These are phyloP conservation scores for Amaranthus hypochondriacus DNA, from an alignment of 148 eudicot species.

Conservation along the genomic window DNA sequence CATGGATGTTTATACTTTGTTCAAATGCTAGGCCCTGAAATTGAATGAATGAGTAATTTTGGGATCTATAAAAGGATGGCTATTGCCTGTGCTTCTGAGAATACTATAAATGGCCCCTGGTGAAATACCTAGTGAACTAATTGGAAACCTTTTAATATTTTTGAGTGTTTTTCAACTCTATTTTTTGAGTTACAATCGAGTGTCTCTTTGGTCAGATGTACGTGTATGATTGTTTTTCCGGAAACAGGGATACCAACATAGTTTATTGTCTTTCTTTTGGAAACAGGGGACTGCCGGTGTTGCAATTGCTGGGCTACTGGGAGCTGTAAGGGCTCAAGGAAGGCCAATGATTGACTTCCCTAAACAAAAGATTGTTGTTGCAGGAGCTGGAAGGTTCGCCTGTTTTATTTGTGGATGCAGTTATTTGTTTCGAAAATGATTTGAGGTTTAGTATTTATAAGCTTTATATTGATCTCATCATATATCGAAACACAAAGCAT, in stretches of 20 bases:
- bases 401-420: slow-evolving; percentile 5
- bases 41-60: too few relatives aligned
- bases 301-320: slow-evolving; percentile 96
- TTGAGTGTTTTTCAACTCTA: background rate
- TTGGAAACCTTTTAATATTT: background rate
- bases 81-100: background rate
- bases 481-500: too few relatives aligned
- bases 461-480: background rate
- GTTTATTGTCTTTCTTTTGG: slow-evolving; percentile 17
- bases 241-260: slow-evolving; percentile 57
- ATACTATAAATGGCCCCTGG: background rate
- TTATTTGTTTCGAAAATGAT: background rate
- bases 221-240: slow-evolving; percentile 14
- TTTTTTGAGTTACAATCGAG: background rate
- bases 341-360: slow-evolving; percentile 95
- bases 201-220: background rate
- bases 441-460: background rate
- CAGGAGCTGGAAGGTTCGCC: slow-evolving; percentile 96
- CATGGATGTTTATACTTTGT: too few relatives aligned
- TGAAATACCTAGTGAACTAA: background rate
- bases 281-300: slow-evolving; percentile 98
- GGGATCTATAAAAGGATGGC: background rate
- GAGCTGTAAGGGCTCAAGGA: slow-evolving; percentile 99
- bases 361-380: slow-evolving; percentile 93
- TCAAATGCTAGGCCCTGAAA: too few relatives aligned